phyloP scores from a whole-genome alignment of 2,329 filamentous ascomycete genomes.

The Pseudocercospora pini-densiflorae region DNA sequence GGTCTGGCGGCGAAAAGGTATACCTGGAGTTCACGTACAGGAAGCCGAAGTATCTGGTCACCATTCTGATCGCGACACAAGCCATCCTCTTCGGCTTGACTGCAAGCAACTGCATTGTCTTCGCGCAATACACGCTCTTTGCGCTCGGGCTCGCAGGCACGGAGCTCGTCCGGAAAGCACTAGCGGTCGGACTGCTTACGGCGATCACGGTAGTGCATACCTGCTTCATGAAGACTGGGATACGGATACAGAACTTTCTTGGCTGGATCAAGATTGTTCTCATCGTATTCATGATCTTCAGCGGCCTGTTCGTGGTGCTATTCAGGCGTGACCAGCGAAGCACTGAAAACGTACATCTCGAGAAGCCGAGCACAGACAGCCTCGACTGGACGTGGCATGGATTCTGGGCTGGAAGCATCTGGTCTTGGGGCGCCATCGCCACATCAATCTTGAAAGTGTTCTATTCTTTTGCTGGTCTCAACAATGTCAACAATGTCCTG shows the following conservation, averaged over 20 bases:
- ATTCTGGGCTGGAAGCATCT: constrained; percentile 42
- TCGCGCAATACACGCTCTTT: constrained; percentile 29
- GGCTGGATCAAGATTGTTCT: constrained; percentile 47
- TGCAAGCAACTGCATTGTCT: constrained; percentile 63
- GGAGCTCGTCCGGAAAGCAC: constrained; percentile 57
- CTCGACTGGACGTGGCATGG: constrained; percentile 28
- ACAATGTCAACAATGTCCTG: constrained; percentile 71
- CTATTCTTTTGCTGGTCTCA: constrained; percentile 70
- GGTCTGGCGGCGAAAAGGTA: constrained; percentile 69
- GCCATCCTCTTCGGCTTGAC: constrained; percentile 69
- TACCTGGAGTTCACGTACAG: constrained; percentile 73
- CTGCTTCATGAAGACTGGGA: constrained; percentile 43
- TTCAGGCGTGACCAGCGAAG: constrained; percentile 27
- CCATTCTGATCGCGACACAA: constrained; percentile 66
- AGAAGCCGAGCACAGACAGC: background rate
- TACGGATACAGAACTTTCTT: constrained; percentile 45
- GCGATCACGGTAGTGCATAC: constrained; percentile 44
- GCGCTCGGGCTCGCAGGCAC: constrained; percentile 63
- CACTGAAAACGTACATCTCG: constrained; percentile 18
- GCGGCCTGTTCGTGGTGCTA: constrained; percentile 43
- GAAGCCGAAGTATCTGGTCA: constrained; percentile 65
- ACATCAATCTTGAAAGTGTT: constrained; percentile 70
- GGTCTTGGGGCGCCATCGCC: constrained; percentile 70
- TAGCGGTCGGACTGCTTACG: constrained; percentile 50
- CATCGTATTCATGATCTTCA: constrained; percentile 45